These are phyloP conservation scores for Plectosphaerella cucumerina DNA, from an alignment of 2,329 filamentous ascomycete genomes.

Conservation along the genomic window DNA sequence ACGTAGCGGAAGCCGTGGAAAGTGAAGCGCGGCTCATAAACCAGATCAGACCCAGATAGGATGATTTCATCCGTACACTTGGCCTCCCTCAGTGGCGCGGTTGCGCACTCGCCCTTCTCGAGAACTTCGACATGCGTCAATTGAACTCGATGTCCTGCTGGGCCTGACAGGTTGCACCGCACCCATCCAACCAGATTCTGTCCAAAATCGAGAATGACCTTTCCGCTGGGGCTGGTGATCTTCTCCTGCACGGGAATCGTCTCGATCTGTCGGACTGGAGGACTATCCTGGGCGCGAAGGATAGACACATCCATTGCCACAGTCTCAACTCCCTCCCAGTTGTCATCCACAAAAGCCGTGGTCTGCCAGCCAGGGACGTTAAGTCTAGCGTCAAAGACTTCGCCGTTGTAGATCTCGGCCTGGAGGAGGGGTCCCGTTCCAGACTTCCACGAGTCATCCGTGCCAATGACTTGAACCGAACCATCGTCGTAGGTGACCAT, in stretches of 20 bases:
- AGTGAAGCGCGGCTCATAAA: conserved; percentile 36
- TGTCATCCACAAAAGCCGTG: no score
- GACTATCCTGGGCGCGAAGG: not conserved
- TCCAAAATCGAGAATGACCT: conserved; percentile 37
- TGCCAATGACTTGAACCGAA: not conserved
- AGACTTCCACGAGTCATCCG: not conserved
- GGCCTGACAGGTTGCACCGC: conserved; percentile 13
- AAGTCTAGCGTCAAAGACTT: conserved; percentile 6
- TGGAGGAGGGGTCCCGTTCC: conserved; percentile 1
- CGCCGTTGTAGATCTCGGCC: conserved; percentile 11
- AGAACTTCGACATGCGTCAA: conserved; percentile 38
- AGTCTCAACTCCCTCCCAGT: not conserved
- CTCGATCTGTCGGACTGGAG: conserved; percentile 17
- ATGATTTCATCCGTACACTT: no score
- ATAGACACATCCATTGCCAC: no score
- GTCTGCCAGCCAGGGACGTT: conserved; percentile 2
- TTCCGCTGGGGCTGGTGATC: conserved; percentile 25
- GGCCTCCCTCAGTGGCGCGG: no score
- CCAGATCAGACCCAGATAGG: no score
- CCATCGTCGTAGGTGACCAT: conserved; percentile 5
- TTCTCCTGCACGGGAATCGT: conserved; percentile 17
- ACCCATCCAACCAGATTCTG: conserved; percentile 38
- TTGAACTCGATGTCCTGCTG: conserved; percentile 17
- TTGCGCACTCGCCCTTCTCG: conserved; percentile 31
- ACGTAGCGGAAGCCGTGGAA: conserved; percentile 50